Percentiles rank a stretch among this genome's conserved stretches.
Conservation (phyloP, 192 early-diverging fungal genomes). For the Coemansia sp. region DNA sequence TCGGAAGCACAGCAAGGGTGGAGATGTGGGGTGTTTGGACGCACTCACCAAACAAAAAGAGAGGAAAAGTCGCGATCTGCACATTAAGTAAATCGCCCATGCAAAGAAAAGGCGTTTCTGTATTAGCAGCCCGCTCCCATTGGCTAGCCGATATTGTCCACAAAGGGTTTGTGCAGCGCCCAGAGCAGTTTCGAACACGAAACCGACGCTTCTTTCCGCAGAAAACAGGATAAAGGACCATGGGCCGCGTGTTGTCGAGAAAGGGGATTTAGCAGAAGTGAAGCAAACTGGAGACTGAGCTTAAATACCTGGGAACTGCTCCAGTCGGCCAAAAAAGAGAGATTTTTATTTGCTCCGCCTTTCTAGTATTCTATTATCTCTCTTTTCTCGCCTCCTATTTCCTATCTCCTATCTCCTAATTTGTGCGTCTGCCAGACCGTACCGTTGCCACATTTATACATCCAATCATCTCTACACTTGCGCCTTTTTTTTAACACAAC, state of each 20-base stretch:
- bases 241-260: not conserved
- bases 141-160: not conserved
- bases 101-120: not conserved
- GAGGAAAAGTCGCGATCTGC: not conserved
- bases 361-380: not conserved
- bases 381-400: not conserved
- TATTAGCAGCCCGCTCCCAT: not conserved
- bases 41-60: not conserved
- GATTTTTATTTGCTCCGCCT: not conserved
- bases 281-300: not conserved
- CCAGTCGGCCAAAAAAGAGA: not conserved
- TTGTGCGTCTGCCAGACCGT: constrained; percentile 21
- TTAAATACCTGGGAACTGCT: not conserved
- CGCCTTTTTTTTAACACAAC: constrained; percentile 1
- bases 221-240: not conserved
- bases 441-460: constrained; percentile 11
- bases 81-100: not conserved
- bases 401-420: too few relatives aligned
- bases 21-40: not conserved
- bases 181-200: not conserved
- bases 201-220: not conserved
- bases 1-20: not conserved
- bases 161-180: not conserved
- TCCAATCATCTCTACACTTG: not conserved
- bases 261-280: not conserved